Percentiles rank a stretch among this genome's conserved stretches.
Evolutionary conservation across 768 basidiomycete genomes (phyloP).

Genomic region (Leccinum fibrillosum): DNA sequence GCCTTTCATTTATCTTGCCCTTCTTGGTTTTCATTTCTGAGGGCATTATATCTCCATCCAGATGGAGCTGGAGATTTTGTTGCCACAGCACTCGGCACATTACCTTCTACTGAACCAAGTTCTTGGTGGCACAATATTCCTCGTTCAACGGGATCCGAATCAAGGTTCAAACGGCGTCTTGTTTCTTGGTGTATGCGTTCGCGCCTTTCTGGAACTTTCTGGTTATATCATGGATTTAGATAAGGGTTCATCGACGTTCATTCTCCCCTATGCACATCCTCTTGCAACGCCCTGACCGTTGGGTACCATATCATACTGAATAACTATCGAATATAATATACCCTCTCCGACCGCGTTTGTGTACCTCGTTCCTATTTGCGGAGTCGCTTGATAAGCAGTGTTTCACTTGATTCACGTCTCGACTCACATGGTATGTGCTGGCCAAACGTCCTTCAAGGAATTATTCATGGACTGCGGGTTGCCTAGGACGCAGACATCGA

Average conservation of each 20-base stretch:
- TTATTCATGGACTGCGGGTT: constrained; percentile 2
- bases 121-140: background rate
- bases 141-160: background rate
- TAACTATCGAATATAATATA: background rate
- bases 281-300: background rate
- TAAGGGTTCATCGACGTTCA: background rate
- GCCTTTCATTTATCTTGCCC: constrained; percentile 5
- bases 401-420: background rate
- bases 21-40: background rate
- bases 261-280: background rate
- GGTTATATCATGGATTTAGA: background rate
- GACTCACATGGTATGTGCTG: constrained; percentile 15
- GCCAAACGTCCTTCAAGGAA: background rate
- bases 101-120: background rate
- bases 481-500: constrained; percentile 52
- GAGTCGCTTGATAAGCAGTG: constrained; percentile 18
- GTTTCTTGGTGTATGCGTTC: constrained; percentile 2
- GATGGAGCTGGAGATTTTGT: constrained; percentile 21
- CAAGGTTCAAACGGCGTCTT: background rate
- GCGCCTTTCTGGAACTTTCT: background rate
- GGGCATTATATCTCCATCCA: constrained; percentile 12
- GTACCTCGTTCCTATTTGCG: background rate
- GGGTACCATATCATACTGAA: background rate
- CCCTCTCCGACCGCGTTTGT: background rate
- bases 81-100: background rate